Evolutionary conservation across 2,329 filamentous ascomycete genomes (phyloP).

Genomic region (Exophiala alcalophila): DNA sequence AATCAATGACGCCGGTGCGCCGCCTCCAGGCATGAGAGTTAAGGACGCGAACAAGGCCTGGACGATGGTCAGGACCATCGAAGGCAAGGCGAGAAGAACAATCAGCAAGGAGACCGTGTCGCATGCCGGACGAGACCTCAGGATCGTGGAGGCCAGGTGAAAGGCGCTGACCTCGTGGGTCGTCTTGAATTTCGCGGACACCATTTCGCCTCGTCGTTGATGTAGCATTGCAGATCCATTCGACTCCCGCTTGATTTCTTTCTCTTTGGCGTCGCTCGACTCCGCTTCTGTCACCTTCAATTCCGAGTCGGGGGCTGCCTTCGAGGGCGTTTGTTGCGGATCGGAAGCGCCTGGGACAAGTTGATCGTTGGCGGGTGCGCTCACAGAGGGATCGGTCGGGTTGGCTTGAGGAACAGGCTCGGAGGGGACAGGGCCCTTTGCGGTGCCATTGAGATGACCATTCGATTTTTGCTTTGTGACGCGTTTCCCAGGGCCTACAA

Average conservation of each 20-base stretch:
- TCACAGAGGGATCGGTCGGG: slow-evolving; percentile 12
- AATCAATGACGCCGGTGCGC: slow-evolving; percentile 68
- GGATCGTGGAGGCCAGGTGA: slow-evolving; percentile 77
- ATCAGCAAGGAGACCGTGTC: slow-evolving; percentile 97
- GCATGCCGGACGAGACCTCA: slow-evolving; percentile 83
- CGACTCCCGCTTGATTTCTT: slow-evolving; percentile 16
- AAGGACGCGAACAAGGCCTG: slow-evolving; percentile 90
- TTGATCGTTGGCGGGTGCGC: slow-evolving; percentile 10
- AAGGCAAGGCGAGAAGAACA: slow-evolving; percentile 87
- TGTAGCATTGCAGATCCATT: slow-evolving; percentile 25
- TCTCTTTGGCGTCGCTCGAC: slow-evolving; percentile 15
- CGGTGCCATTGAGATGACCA: slow-evolving; percentile 53
- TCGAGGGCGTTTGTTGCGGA: slow-evolving; percentile 7
- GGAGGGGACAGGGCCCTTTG: slow-evolving; percentile 41
- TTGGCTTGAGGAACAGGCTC: slow-evolving; percentile 22
- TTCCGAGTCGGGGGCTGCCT: not conserved
- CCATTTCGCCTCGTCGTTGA: slow-evolving; percentile 64
- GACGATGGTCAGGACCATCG: slow-evolving; percentile 80
- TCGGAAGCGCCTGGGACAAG: slow-evolving; percentile 5
- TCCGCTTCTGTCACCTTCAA: slow-evolving; percentile 12
- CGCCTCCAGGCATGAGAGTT: slow-evolving; percentile 83
- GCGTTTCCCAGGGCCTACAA: slow-evolving; percentile 74
- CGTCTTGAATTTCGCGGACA: slow-evolving; percentile 64
- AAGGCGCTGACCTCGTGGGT: slow-evolving; percentile 71
- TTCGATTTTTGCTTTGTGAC: slow-evolving; percentile 58